A percentile compares a stretch with the other conserved stretches of the same genome.
Conservation (phyloP, 306 rosid species). For the Fragaria iinumae region DNA sequence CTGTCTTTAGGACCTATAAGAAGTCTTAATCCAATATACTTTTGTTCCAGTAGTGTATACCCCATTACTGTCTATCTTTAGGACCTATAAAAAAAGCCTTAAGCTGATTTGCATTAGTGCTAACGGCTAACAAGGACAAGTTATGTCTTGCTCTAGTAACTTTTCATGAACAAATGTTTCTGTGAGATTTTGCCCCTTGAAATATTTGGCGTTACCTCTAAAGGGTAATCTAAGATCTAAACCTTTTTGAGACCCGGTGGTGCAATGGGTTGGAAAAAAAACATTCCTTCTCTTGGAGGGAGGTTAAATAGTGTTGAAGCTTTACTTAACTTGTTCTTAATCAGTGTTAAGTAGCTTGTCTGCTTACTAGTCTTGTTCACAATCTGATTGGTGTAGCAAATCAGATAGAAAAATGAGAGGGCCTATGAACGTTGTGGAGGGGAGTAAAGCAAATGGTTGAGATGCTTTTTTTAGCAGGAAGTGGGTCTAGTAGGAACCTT, state of each 20-base stretch:
- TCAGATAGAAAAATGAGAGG: not conserved
- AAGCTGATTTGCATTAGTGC: not conserved
- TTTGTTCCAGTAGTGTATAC: not conserved
- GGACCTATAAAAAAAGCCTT: constrained; percentile 1
- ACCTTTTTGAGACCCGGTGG: not conserved
- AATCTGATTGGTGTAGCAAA: not conserved
- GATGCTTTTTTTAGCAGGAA: not conserved
- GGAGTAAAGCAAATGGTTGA: not conserved
- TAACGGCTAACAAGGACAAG: not conserved
- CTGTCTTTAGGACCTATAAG: not conserved
- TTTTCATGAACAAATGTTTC: not conserved
- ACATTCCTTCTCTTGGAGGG: not conserved
- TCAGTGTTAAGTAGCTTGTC: not conserved
- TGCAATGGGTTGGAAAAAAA: not conserved
- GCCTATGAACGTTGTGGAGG: not conserved
- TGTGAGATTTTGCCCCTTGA: not conserved
- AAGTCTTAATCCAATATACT: no score
- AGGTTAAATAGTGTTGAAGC: not conserved
- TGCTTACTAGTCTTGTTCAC: not conserved
- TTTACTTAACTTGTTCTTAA: not conserved
- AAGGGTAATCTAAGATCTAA: not conserved
- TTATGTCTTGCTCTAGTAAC: not conserved
- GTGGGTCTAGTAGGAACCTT: not conserved
- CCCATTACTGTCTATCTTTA: not conserved
- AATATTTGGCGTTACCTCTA: not conserved